Percentiles rank a stretch among this genome's conserved stretches.
These are phyloP conservation scores for Calonectria pauciramosa DNA, from an alignment of 2,329 filamentous ascomycete species.

Conservation along the genomic window DNA sequence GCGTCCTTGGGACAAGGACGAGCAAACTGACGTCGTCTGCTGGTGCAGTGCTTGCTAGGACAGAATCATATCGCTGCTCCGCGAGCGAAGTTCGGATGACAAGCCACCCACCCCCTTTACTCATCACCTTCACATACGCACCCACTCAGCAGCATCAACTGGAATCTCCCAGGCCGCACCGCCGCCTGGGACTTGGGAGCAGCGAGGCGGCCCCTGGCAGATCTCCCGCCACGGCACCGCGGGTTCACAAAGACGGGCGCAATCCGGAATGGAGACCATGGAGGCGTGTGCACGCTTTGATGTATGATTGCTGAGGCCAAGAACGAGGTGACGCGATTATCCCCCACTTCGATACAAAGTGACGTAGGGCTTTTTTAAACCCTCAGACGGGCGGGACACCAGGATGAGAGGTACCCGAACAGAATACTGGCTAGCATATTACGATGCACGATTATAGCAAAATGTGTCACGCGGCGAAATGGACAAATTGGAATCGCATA, in stretches of 20 bases:
- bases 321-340: slow-evolving; percentile 22
- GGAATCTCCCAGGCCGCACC: neutral
- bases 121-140: neutral
- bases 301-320: slow-evolving; percentile 13
- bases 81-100: slow-evolving; percentile 17
- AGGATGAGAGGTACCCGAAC: slow-evolving; percentile 24
- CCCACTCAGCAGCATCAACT: neutral
- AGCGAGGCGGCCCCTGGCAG: neutral
- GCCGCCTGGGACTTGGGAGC: neutral
- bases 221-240: slow-evolving; percentile 9
- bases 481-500: slow-evolving; percentile 21
- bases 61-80: slow-evolving; percentile 10
- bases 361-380: slow-evolving; percentile 41
- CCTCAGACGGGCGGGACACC: slow-evolving; percentile 23
- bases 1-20: slow-evolving; percentile 17
- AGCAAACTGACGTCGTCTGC: slow-evolving; percentile 22
- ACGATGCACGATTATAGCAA: slow-evolving; percentile 17
- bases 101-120: slow-evolving; percentile 8
- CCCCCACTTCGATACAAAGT: slow-evolving; percentile 31
- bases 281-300: neutral
- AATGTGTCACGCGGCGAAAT: slow-evolving; percentile 32
- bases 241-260: neutral
- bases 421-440: slow-evolving; percentile 9
- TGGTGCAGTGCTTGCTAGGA: neutral
- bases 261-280: neutral